phyloP scores from a whole-genome alignment of 2,329 filamentous ascomycete species.

The Graphiopsis chlorocephala region DNA sequence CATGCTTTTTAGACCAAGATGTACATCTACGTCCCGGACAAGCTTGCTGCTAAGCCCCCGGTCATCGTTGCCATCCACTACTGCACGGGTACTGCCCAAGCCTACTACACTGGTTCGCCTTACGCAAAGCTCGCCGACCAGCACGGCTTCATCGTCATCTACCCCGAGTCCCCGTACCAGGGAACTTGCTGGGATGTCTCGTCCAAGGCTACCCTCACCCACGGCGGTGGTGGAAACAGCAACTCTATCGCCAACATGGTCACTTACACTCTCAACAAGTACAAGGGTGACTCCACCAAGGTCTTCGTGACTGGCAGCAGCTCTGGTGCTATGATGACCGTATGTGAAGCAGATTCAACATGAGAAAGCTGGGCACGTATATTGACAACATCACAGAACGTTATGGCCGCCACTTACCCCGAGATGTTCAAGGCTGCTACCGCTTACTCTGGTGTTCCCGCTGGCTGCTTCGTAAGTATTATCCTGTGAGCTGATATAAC shows the following conservation, averaged over 20 bases:
- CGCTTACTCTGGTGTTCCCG: constrained; percentile 53
- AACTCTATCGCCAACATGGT: constrained; percentile 61
- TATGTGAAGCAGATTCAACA: constrained; percentile 21
- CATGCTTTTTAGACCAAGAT: constrained; percentile 49
- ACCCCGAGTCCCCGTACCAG: constrained; percentile 52
- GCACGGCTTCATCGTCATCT: constrained; percentile 60
- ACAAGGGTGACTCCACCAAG: constrained; percentile 50
- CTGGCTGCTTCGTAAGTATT: constrained; percentile 50
- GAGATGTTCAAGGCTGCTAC: constrained; percentile 53
- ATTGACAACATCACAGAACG: constrained; percentile 33
- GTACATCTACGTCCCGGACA: constrained; percentile 34
- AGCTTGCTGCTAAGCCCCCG: constrained; percentile 21
- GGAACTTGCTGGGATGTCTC: constrained; percentile 61
- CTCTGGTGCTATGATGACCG: constrained; percentile 57
- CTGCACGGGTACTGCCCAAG: constrained; percentile 55
- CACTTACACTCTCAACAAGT: constrained; percentile 51
- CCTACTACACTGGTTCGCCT: constrained; percentile 50
- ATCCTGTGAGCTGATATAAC: neutral
- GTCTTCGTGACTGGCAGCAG: constrained; percentile 56
- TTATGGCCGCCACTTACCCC: constrained; percentile 52
- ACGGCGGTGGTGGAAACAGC: constrained; percentile 57
- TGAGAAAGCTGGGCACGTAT: neutral
- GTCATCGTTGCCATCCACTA: constrained; percentile 43
- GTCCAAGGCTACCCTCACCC: constrained; percentile 52
- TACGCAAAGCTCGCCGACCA: constrained; percentile 54